These are phyloP conservation scores for Boletus reticuloceps DNA, from an alignment of 768 basidiomycete genomes.

Conservation along the genomic window DNA sequence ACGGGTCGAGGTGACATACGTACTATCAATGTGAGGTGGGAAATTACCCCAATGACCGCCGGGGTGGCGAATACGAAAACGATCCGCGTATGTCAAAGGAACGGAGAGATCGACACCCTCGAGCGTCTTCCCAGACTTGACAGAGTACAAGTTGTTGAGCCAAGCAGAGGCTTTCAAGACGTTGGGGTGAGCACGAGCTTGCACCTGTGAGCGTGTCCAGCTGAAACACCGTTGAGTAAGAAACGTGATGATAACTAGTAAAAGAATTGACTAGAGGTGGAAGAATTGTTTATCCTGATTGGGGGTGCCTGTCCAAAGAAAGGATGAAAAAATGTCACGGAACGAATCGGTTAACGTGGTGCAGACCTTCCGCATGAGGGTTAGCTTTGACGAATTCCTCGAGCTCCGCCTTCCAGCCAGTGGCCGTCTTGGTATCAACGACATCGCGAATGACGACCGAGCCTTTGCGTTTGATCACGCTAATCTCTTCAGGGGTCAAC, in stretches of 20 bases:
- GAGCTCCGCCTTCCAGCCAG: constrained; percentile 55
- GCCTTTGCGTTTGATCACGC: constrained; percentile 52
- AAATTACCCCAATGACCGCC: constrained; percentile 55
- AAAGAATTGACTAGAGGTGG: constrained; percentile 56
- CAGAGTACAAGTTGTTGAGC: constrained; percentile 65
- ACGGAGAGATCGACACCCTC: constrained; percentile 59
- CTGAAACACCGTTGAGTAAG: constrained; percentile 19
- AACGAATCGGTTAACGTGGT: not conserved
- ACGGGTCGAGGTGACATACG: constrained; percentile 31
- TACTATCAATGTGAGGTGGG: constrained; percentile 53
- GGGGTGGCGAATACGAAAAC: constrained; percentile 71
- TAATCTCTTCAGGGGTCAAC: constrained; percentile 44
- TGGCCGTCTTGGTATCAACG: constrained; percentile 54
- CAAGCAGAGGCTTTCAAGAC: constrained; percentile 54
- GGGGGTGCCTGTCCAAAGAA: constrained; percentile 43
- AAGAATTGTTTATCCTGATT: constrained; percentile 68
- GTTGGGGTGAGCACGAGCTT: constrained; percentile 67
- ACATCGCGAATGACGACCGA: constrained; percentile 61
- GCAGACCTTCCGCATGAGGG: constrained; percentile 50
- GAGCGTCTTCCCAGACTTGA: constrained; percentile 33
- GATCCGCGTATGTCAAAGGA: constrained; percentile 69
- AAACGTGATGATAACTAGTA: not conserved
- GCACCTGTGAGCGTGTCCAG: constrained; percentile 57
- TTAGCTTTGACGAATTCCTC: constrained; percentile 57
- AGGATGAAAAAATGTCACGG: not conserved